These are phyloP conservation scores for Castanopsis chinensis DNA, from an alignment of 306 rosid genomes.

Conservation along the genomic window DNA sequence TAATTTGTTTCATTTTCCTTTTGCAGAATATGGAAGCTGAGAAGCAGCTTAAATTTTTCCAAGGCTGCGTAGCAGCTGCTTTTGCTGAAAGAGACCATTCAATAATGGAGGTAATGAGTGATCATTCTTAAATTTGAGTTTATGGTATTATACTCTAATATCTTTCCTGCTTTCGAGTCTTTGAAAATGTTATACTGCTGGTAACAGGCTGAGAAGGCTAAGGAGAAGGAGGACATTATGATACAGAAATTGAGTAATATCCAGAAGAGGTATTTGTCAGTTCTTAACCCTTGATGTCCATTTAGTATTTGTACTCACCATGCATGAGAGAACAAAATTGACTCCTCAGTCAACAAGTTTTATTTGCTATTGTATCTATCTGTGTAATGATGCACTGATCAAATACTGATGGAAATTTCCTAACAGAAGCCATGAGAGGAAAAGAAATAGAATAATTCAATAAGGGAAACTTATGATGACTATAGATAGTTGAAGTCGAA, in stretches of 20 bases:
- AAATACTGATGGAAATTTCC: slow-evolving; percentile 9
- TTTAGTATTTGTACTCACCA: background rate
- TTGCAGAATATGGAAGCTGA: slow-evolving; percentile 84
- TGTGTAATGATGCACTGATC: slow-evolving; percentile 14
- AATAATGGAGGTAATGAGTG: slow-evolving; percentile 69
- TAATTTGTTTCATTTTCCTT: slow-evolving; percentile 16
- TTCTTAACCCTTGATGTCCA: slow-evolving; percentile 11
- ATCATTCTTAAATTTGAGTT: slow-evolving; percentile 7
- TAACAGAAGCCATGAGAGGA: slow-evolving; percentile 16
- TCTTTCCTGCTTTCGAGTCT: slow-evolving; percentile 13
- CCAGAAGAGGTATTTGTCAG: slow-evolving; percentile 59
- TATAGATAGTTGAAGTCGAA: background rate
- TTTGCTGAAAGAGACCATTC: slow-evolving; percentile 95
- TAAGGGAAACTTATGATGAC: background rate
- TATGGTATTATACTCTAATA: background rate
- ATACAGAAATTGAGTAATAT: slow-evolving; percentile 46
- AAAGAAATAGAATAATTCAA: background rate
- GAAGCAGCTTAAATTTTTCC: slow-evolving; percentile 97
- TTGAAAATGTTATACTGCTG: slow-evolving; percentile 27
- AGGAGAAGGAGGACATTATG: slow-evolving; percentile 79
- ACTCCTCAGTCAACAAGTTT: background rate
- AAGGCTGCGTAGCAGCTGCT: slow-evolving; percentile 93
- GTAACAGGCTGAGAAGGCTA: slow-evolving; percentile 87
- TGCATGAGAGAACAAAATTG: slow-evolving; percentile 9
- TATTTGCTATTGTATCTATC: slow-evolving; percentile 3